Base-by-base conservation (phyloP, 192 early-diverging fungal species). In the Coemansia furcata region DNA sequence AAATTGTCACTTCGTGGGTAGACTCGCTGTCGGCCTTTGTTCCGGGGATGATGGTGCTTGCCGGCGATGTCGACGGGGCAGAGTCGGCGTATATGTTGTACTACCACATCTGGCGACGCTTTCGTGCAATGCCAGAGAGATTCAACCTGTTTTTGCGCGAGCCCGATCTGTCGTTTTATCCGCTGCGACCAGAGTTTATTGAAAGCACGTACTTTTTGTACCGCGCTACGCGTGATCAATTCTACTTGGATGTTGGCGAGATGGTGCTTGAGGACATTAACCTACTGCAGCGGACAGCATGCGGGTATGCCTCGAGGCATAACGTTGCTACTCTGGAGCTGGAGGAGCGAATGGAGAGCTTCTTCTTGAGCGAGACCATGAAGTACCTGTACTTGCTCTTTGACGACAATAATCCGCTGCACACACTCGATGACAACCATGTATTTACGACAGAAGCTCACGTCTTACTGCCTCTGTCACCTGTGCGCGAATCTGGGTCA, bases 321-420 rank as follows among this genome's bases (percentile, higher is more conserved):
- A 82, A 92, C 65, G 91, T 97, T 12, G 62, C 62, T 7, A 86
- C 86, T 2, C 84, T 84, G 60, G 69, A 73, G 7, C 68, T 87
- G 1, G 94, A 95, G 35, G 93, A 92, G 40, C 79, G 96, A 6
- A 97, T 98, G 95, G 96, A 98, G 64, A 95, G 93, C 65, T 98
- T 97, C 82, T 86, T 92, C 21, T 74, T 98, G 7, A 93, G 91
- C 54, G 96, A 98, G 77, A 97, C 96, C 1, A 84, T 98, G 58
- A 98, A 98, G 72, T 98, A 98, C 69, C 84, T 98, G n/a, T 98
- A 90, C 72, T 73, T 98, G n/a, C 85, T 98, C 30, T 98, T 97
- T 86, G 95, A 80, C 47, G 68, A 84, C 78, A 91, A 93, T 12
- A 88, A 96, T 52, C 70, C 82, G 15, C 73, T 96, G 21, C 94